Conservation (phyloP, 1,284 basidiomycete genomes). For the Cryptococcus deneoformans region DNA sequence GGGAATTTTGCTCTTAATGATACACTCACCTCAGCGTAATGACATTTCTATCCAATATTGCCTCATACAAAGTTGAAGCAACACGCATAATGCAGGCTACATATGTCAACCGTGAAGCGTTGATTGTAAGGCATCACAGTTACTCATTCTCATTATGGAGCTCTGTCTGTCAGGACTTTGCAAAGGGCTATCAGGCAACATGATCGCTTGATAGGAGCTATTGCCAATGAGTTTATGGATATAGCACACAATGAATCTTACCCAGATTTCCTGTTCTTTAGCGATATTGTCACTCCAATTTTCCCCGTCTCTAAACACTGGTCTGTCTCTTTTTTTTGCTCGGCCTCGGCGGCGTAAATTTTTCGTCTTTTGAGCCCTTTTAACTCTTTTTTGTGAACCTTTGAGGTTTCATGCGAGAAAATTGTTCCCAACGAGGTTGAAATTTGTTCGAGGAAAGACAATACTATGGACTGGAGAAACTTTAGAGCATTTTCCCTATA, state of each 20-base stretch:
- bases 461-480: too few relatives aligned
- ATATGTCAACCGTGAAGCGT: not conserved
- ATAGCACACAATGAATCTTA: conserved; percentile 5
- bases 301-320: not conserved
- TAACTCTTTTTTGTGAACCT: too few relatives aligned
- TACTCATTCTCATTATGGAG: conserved; percentile 19
- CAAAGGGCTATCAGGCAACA: conserved; percentile 22
- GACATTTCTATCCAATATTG: conserved; percentile 21
- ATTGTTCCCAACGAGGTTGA: too few relatives aligned
- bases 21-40: conserved; percentile 35
- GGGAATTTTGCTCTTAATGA: too few relatives aligned
- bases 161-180: conserved; percentile 5
- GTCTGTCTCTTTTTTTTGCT: not conserved
- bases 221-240: not conserved
- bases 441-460: too few relatives aligned
- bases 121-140: not conserved
- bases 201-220: conserved; percentile 15
- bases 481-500: too few relatives aligned
- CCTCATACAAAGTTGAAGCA: conserved; percentile 33
- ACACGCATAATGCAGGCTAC: conserved; percentile 33
- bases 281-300: conserved; percentile 4
- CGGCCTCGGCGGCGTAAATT: not conserved
- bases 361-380: too few relatives aligned
- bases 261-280: conserved; percentile 30
- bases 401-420: too few relatives aligned